phyloP scores from a whole-genome alignment of 176 grass and related monocot species.

The Puya raimondii region DNA sequence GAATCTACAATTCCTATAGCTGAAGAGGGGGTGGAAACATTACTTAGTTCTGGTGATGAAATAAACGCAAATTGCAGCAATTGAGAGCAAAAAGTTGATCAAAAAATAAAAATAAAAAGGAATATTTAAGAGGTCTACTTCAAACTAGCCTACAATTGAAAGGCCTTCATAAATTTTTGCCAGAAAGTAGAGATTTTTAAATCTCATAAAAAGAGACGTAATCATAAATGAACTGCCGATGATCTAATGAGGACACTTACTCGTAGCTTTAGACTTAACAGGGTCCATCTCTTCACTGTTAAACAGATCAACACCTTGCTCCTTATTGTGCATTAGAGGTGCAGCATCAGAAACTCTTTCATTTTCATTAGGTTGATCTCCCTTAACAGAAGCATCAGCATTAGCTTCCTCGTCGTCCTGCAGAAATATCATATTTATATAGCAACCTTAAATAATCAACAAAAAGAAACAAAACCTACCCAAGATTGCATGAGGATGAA shows the following conservation, averaged over 20 bases:
- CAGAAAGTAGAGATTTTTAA: too few species aligned
- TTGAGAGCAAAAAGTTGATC: too few species aligned
- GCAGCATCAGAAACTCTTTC: conserved; percentile 10
- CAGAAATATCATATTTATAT: conserved; percentile 18
- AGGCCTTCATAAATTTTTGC: too few species aligned
- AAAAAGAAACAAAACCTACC: too few species aligned
- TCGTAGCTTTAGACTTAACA: conserved; percentile 72
- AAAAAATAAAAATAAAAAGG: too few species aligned
- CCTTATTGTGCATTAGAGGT: conserved; percentile 16
- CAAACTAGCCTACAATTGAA: too few species aligned
- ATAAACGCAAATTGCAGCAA: too few species aligned
- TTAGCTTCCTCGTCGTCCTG: conserved; percentile 35
- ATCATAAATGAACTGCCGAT: conserved; percentile 6
- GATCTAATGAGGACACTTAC: conserved; percentile 37
- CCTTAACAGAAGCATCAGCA: conserved; percentile 26
- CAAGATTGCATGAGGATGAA: too few species aligned
- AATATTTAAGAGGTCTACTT: too few species aligned
- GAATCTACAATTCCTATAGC: not conserved
- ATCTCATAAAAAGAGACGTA: not conserved
- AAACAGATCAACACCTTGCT: conserved; percentile 63
- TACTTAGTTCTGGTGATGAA: too few species aligned
- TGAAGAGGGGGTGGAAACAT: too few species aligned
- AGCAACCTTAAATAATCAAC: too few species aligned
- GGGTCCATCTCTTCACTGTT: conserved; percentile 64
- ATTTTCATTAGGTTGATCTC: conserved; percentile 27